These are phyloP conservation scores for Blakeslea trispora DNA, from an alignment of 371 early-diverging fungal genomes.

Conservation along the genomic window DNA sequence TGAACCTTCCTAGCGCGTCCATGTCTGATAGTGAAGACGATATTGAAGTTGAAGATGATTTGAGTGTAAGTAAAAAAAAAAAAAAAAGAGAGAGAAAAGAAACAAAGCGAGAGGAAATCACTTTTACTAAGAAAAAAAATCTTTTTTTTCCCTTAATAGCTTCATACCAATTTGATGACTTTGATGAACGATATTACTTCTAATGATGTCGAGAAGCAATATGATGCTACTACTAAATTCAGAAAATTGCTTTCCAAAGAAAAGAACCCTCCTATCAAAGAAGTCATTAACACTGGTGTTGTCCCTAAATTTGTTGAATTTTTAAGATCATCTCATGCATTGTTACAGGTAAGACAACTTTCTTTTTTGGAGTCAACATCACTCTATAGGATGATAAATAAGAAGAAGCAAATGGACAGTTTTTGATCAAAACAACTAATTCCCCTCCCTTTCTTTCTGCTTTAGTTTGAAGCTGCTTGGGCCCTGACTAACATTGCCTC, in stretches of 20 bases:
- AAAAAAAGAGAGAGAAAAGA: too few relatives aligned
- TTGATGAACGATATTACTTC: conserved; percentile 80
- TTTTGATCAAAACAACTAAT: too few relatives aligned
- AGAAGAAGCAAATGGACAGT: too few relatives aligned
- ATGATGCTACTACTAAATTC: conserved; percentile 89
- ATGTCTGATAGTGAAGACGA: conserved; percentile 86
- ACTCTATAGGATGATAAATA: too few relatives aligned
- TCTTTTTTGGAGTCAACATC: too few relatives aligned
- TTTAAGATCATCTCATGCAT: conserved; percentile 72
- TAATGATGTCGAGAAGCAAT: conserved; percentile 77
- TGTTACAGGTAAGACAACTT: conserved; percentile 94
- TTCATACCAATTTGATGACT: conserved; percentile 29
- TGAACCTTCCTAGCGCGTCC: conserved; percentile 54
- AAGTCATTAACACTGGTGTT: conserved; percentile 93
- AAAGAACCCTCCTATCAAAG: conserved; percentile 97
- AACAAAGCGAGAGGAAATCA: too few relatives aligned
- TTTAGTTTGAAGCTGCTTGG: conserved; percentile 99
- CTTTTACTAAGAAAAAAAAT: too few relatives aligned
- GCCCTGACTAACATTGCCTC: conserved; percentile 99
- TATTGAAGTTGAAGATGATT: conserved; percentile 48
- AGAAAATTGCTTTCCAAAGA: conserved; percentile 98
- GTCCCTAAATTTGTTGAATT: conserved; percentile 97
- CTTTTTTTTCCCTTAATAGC: conserved; percentile 5
- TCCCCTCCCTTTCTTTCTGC: too few relatives aligned
- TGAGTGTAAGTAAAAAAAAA: conserved; percentile 46